Evolutionary conservation across 176 grass and related monocot species (phyloP).

Genomic region (Chrysopogon serrulatus): DNA sequence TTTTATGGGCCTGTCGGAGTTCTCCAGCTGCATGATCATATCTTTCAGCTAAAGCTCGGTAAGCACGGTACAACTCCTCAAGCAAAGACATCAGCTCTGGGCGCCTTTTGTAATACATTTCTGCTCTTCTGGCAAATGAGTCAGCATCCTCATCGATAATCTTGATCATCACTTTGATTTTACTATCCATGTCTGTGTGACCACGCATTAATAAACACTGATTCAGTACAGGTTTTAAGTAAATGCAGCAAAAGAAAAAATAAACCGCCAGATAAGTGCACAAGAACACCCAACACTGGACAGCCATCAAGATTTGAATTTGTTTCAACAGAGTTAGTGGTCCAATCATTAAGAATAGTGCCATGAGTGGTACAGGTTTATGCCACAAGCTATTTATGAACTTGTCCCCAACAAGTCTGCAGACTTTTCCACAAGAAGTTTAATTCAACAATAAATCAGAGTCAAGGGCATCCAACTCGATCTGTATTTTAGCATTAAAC

Average conservation of each 20-base stretch:
- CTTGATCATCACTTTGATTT: conserved; percentile 96
- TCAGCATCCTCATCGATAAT: conserved; percentile 97
- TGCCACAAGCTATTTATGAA: neutral
- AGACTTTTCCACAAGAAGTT: conserved; percentile 5
- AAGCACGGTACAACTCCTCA: conserved; percentile 95
- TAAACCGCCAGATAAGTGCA: neutral
- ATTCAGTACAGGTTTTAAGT: neutral
- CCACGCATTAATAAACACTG: conserved; percentile 14
- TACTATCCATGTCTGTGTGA: conserved; percentile 71
- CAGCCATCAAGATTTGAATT: neutral
- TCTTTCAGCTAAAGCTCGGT: conserved; percentile 90
- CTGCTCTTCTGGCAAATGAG: conserved; percentile 94
- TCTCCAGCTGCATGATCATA: conserved; percentile 88
- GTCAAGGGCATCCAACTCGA: neutral
- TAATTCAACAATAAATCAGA: neutral
- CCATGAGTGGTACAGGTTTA: neutral
- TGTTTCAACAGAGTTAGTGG: neutral
- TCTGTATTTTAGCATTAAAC: conserved; percentile 1
- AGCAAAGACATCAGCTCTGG: conserved; percentile 91
- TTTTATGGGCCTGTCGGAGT: conserved; percentile 74
- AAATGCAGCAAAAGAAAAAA: conserved; percentile 9
- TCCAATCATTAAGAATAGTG: neutral
- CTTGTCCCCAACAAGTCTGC: conserved; percentile 19
- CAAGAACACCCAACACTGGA: neutral
- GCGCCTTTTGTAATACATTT: conserved; percentile 94